phyloP scores from a whole-genome alignment of 495 filamentous ascomycete species.

The Aspergillus sparsus region DNA sequence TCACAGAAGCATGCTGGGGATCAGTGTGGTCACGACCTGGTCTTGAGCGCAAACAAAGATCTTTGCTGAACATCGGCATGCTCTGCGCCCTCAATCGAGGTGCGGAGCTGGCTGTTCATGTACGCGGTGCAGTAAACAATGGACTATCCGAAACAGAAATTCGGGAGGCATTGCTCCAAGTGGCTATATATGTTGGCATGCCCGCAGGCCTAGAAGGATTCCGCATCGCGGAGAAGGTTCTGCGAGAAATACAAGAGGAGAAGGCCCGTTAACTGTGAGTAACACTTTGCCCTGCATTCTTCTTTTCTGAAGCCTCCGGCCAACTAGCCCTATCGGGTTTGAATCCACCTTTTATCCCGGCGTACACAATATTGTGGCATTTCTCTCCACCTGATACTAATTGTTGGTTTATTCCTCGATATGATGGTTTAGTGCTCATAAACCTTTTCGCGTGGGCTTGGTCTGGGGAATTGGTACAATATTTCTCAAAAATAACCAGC shows the following conservation, averaged over 20 bases:
- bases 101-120: slow-evolving; percentile 54
- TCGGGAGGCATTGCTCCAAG: slow-evolving; percentile 44
- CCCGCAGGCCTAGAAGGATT: slow-evolving; percentile 57
- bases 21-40: slow-evolving; percentile 55
- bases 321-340: too few species aligned
- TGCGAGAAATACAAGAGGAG: slow-evolving; percentile 21
- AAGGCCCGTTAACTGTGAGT: neutral
- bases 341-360: too few species aligned
- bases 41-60: slow-evolving; percentile 52
- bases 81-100: slow-evolving; percentile 53
- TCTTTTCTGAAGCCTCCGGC: too few species aligned
- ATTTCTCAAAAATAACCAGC: too few species aligned
- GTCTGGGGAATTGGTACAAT: too few species aligned
- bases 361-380: too few species aligned
- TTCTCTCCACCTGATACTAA: too few species aligned
- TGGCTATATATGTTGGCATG: slow-evolving; percentile 54
- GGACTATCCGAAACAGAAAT: slow-evolving; percentile 56
- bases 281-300: too few species aligned
- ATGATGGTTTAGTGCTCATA: too few species aligned
- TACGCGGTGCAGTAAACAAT: slow-evolving; percentile 54
- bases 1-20: slow-evolving; percentile 57
- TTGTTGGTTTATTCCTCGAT: too few species aligned
- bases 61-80: slow-evolving; percentile 50
- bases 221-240: slow-evolving; percentile 11
- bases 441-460: too few species aligned